These are phyloP conservation scores for Zymoseptoria ardabiliae DNA, from an alignment of 2,329 filamentous ascomycete genomes.

Conservation along the genomic window DNA sequence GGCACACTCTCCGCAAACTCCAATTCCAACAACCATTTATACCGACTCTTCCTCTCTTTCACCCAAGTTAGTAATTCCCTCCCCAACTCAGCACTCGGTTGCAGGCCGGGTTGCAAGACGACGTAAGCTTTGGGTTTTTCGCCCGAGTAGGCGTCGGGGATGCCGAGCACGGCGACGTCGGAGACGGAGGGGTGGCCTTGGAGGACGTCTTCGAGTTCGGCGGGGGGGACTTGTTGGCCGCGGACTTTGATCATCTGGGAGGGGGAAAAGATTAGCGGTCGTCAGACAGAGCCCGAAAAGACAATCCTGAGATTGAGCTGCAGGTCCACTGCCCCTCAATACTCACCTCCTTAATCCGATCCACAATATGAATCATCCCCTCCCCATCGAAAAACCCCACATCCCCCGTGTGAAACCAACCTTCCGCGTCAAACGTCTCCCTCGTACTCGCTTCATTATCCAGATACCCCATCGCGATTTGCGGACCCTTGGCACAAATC, in stretches of 20 bases:
- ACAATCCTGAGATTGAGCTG: too few relatives aligned
- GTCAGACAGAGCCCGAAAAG: too few relatives aligned
- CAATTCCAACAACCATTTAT: constrained; percentile 60
- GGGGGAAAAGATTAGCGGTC: too few relatives aligned
- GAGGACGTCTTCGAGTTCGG: constrained; percentile 57
- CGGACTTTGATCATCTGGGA: constrained; percentile 56
- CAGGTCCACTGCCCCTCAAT: too few relatives aligned
- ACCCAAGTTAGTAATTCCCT: constrained; percentile 52
- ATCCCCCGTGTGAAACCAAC: constrained; percentile 53
- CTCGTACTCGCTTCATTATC: constrained; percentile 27
- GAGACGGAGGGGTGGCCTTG: constrained; percentile 50
- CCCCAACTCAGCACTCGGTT: constrained; percentile 24
- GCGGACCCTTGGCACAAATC: constrained; percentile 30
- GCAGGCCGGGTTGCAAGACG: constrained; percentile 34
- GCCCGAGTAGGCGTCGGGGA: constrained; percentile 49
- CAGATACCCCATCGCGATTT: constrained; percentile 34
- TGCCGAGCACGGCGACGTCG: constrained; percentile 50
- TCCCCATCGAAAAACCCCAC: constrained; percentile 49
- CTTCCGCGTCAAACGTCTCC: constrained; percentile 42
- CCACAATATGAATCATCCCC: constrained; percentile 51
- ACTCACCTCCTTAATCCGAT: constrained; percentile 55
- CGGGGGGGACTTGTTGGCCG: constrained; percentile 55
- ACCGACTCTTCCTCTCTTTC: constrained; percentile 57
- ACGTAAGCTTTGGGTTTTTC: constrained; percentile 53
- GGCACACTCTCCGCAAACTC: constrained; percentile 59